Conservation (phyloP, 164 flowering plant species). For the Berberis thunbergii region DNA sequence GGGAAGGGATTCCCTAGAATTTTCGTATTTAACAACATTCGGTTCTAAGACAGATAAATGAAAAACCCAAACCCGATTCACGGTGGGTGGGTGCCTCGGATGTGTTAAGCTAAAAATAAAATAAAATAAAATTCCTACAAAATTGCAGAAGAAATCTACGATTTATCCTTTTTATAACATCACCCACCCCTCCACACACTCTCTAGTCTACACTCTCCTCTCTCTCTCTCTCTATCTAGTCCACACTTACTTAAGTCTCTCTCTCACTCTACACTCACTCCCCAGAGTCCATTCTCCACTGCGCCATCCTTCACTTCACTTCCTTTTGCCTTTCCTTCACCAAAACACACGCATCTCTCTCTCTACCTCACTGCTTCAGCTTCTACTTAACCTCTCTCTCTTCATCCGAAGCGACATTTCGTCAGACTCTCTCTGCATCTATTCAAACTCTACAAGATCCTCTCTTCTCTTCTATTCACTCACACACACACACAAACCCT, state of each 20-base stretch:
- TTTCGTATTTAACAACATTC: too few relatives aligned
- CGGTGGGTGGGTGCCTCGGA: too few relatives aligned
- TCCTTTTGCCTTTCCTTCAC: background rate
- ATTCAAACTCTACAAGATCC: background rate
- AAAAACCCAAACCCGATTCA: too few relatives aligned
- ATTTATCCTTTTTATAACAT: too few relatives aligned
- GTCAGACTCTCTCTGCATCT: too few relatives aligned
- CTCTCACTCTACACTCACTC: background rate
- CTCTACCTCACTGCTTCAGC: background rate
- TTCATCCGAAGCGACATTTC: too few relatives aligned
- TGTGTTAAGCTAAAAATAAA: too few relatives aligned
- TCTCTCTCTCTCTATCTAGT: background rate
- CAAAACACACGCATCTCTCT: background rate
- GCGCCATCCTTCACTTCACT: background rate
- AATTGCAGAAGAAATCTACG: too few relatives aligned
- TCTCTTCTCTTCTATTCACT: background rate
- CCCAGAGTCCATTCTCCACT: background rate
- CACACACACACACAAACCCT: background rate
- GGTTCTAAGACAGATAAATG: too few relatives aligned
- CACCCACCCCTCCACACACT: background rate
- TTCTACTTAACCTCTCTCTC: background rate
- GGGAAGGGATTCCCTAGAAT: too few relatives aligned
- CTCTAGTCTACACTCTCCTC: background rate
- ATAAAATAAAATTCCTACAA: too few relatives aligned
- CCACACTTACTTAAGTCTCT: background rate